Evolutionary conservation across 2,329 filamentous ascomycete species (phyloP).

Genomic region (Apiospora phragmitis): DNA sequence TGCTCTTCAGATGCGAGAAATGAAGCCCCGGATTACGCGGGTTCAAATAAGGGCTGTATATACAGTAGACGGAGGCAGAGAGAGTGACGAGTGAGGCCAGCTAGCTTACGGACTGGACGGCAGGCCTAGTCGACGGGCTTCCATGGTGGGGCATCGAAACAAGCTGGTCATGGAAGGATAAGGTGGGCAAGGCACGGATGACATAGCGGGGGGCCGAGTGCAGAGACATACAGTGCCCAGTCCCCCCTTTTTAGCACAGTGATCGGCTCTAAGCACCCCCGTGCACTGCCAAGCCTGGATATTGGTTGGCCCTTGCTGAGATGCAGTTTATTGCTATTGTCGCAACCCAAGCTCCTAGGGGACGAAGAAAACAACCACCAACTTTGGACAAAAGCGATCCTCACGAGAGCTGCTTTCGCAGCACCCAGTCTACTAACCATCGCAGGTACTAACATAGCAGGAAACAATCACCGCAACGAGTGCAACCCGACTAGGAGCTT

Average conservation of each 20-base stretch:
- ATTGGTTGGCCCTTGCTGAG: background rate
- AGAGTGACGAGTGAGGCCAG: background rate
- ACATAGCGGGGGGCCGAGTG: too few species aligned
- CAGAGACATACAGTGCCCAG: background rate
- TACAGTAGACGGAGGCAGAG: slow-evolving; percentile 8
- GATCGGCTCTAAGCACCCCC: background rate
- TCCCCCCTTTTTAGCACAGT: background rate
- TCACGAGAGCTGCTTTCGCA: slow-evolving; percentile 19
- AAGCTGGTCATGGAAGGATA: background rate
- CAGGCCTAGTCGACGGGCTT: slow-evolving; percentile 7
- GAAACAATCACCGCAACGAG: background rate
- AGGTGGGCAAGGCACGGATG: background rate
- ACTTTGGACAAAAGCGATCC: background rate
- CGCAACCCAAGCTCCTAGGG: background rate
- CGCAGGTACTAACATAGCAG: slow-evolving; percentile 20
- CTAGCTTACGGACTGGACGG: background rate
- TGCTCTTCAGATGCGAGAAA: background rate
- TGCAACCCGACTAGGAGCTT: background rate
- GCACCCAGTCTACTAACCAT: slow-evolving; percentile 16
- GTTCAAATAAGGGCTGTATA: slow-evolving; percentile 1
- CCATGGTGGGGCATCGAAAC: slow-evolving; percentile 4
- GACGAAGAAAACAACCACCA: background rate
- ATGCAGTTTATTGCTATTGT: background rate
- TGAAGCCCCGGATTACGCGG: slow-evolving; percentile 4
- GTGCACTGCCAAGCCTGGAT: background rate